Evolutionary conservation across 495 filamentous ascomycete genomes (phyloP), one percentile per base, ranked within the genome.

Genomic region (Neurospora sp.): DNA sequence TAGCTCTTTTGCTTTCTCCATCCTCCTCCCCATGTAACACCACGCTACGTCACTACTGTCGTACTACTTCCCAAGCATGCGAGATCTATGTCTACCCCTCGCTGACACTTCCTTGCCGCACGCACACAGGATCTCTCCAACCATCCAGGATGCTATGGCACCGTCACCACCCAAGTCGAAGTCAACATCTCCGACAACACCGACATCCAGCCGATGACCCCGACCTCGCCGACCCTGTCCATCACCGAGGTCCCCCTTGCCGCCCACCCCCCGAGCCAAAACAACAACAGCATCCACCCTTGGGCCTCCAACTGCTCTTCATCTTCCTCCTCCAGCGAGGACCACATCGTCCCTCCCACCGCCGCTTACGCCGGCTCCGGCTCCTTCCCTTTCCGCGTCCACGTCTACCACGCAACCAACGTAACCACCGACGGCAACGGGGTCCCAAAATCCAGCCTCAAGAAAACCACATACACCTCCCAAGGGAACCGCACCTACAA

Each of bases 131-230:
- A 70, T 38, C 70, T 70, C 40, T 69, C 48, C 71, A 73, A 48
- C 9, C 74, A 70, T 39, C 75, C 70, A 15, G 54, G 72, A 34
- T 72, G 31, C 71, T 83, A 82, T 48, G 79, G 77, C 34, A 83
- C 78, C 11, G 80, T 82, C 2, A 82, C 80, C 3, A 83, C 81
- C 73, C 80, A 83, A 39, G 79, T 83, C 13, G 80, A 79, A 39
- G 70, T 82, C 39, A 81, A 75, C 69, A 76, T 77, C 0, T 77
- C 79, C 10, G 78, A 78, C 69, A 73, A 71, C 36, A 76, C 79
- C 13, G 73, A 73, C 62, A 54, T 72, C 59, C 70, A 71, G 8
- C 21, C 71, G 4, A 19, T 40, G 19, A 74, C 75, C 4, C 76
- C 74, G 17, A 74, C 79, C 2, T 71, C 74, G 19, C 73, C 75